Percentiles rank a stretch among this genome's conserved stretches.
Evolutionary conservation across 129 eudicot species (phyloP).

Genomic region (Chrysanthemum lavandulifolium): DNA sequence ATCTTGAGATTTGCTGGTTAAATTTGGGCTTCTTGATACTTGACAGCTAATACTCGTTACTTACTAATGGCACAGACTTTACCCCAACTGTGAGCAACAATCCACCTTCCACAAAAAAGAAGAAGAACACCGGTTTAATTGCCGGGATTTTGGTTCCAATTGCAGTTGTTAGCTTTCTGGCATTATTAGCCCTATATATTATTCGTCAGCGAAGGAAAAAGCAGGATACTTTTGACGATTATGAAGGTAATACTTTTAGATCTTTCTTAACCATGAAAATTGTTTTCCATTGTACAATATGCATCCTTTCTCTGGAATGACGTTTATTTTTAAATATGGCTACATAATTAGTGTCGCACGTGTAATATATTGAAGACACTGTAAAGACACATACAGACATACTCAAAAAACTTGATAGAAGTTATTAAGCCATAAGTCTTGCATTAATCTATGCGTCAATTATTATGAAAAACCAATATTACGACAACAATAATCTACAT

Average conservation of each 20-base stretch:
- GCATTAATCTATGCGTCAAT: too few species aligned
- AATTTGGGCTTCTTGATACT: constrained; percentile 6
- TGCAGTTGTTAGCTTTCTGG: constrained; percentile 38
- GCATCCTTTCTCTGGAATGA: not conserved
- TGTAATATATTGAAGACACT: not conserved
- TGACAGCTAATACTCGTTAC: constrained; percentile 9
- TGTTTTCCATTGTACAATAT: constrained; percentile 2
- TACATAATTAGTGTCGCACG: not conserved
- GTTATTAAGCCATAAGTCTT: too few species aligned
- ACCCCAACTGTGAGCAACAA: constrained; percentile 46
- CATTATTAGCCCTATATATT: constrained; percentile 36
- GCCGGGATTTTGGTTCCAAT: constrained; percentile 61
- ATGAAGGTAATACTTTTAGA: constrained; percentile 50
- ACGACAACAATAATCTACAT: too few species aligned
- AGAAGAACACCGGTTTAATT: constrained; percentile 52
- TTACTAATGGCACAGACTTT: constrained; percentile 45
- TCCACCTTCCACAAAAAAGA: constrained; percentile 50
- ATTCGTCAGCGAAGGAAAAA: constrained; percentile 46
- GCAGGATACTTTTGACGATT: constrained; percentile 33
- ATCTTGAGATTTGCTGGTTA: not conserved
- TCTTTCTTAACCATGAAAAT: not conserved
- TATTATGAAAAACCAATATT: too few species aligned
- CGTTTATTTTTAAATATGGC: not conserved
- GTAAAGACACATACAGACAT: too few species aligned
- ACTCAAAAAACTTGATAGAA: too few species aligned